phyloP scores from a whole-genome alignment of 2,329 filamentous ascomycete species.

The Cordyceps fumosorosea region DNA sequence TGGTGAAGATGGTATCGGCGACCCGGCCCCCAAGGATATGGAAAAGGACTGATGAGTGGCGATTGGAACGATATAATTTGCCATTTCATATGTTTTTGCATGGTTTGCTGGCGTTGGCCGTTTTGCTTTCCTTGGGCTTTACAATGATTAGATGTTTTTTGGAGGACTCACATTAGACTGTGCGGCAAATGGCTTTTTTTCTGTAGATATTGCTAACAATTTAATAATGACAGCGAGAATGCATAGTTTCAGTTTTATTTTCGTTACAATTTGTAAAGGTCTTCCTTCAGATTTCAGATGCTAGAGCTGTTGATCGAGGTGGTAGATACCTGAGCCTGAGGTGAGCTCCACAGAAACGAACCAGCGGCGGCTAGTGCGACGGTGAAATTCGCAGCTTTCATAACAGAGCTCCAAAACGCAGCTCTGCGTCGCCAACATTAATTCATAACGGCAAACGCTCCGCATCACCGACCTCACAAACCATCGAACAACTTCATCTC shows the following conservation, averaged over 20 bases:
- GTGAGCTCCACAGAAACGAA: slow-evolving; percentile 1
- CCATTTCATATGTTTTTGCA: slow-evolving; percentile 19
- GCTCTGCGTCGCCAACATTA: not conserved
- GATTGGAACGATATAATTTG: slow-evolving; percentile 17
- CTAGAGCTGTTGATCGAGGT: not conserved
- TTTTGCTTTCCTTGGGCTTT: slow-evolving; percentile 2
- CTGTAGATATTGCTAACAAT: not conserved
- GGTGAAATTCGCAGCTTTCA: slow-evolving; percentile 10
- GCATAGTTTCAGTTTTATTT: not conserved
- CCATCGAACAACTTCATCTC: not conserved
- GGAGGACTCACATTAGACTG: not conserved
- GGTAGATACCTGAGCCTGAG: slow-evolving; percentile 8
- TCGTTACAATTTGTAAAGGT: not conserved
- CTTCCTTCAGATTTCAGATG: not conserved
- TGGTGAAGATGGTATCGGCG: slow-evolving; percentile 91
- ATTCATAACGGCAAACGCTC: slow-evolving; percentile 7
- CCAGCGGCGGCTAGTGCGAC: not conserved
- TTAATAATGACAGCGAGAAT: not conserved
- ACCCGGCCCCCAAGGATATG: slow-evolving; percentile 90
- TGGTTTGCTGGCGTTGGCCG: slow-evolving; percentile 26
- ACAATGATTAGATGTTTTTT: not conserved
- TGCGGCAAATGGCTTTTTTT: not conserved
- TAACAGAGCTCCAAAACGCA: not conserved
- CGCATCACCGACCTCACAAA: slow-evolving; percentile 14
- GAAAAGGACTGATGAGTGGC: slow-evolving; percentile 63